Base-by-base conservation (phyloP, 169 alveolate species). In the Plasmodium fragile region DNA sequence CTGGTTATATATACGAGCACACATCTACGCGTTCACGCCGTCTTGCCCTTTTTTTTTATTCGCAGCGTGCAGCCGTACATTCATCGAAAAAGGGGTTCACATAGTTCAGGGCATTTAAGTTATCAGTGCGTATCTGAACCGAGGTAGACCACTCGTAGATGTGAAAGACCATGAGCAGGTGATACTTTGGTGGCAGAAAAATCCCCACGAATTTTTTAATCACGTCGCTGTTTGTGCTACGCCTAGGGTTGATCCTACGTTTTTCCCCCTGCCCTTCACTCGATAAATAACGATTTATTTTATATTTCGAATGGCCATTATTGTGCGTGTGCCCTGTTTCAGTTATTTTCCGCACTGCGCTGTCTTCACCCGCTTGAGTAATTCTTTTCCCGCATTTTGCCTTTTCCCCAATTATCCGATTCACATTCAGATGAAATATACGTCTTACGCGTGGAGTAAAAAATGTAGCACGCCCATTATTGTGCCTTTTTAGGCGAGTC, bases 91-190 rank as follows among this genome's bases (percentile, higher is more conserved):
- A 90, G 22, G 83, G 52, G 45, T 79, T 70, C 52, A 90, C 18
- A 53, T 90, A 90, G 81, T 90, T 90, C 10, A 90, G 80, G 28
- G 81, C 69, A 30, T 59, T 78, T 43, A 90, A 41, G 30, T 90
- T 90, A 80, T 90, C 94, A 7, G 94, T 75, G 30, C 94, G 83
- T 71, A 90, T 90, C 70, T 80, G 90, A 32, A 90, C 91, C 22
- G 81, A 25, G 32, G 94, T 90, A n/a, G 72, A 90, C 55, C 73
- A 22, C 28, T 65, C 78, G 41, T 80, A 73, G 41, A 90, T 69
- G 18, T 80, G 83, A 81, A 90, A 90, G 81, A 90, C 91, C 72
- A 90, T 59, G 28, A 90, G 78, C 28, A 90, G 73, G 81, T 90
- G 94, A 70, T 78, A 83, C 16, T 53, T 90, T 13, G 94, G 82